Evolutionary conservation across 208 protist genomes (phyloP), one percentile per base, ranked within the genome.

Genomic region (Crithidia bombi): DNA sequence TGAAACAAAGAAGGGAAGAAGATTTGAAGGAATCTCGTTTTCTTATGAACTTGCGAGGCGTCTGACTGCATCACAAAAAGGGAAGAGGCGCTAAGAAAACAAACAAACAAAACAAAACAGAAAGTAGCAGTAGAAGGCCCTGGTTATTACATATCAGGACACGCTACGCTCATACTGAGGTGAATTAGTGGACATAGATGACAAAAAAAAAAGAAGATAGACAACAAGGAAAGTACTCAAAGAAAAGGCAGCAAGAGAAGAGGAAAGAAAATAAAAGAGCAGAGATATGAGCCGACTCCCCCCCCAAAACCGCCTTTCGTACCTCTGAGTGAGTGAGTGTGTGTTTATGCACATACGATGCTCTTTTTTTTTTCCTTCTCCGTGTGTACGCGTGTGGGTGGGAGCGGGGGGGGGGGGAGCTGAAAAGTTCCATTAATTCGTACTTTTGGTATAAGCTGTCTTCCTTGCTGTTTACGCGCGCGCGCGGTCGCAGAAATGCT

Each of bases 41-140:
- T n/a, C n/a, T n/a, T n/a, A n/a, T n/a, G n/a, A n/a, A n/a, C n/a
- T n/a, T n/a, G n/a, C n/a, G n/a, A n/a, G n/a, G n/a, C n/a, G n/a
- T n/a, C n/a, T 30, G 30, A 32, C 47, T 3, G 25, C 23, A 32
- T 23, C 25, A 14, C 19, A 52, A 25, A 30, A 52, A 52, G 25
- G 21, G 10, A 52, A 32, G 25, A 52, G 15, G 25, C 7, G 38
- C 15, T 69, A 21, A 69, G 28, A 4, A 66, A 57, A 4, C 25
- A 66, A 56, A 19, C 10, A 30, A 69, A 52, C 1, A 28, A 43
- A 59, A 44, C 39, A 59, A 59, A 44, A 59, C 39, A 56, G 54
- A 59, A 59, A 28, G 9, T 5, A 17, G 25, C 0, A 59, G 28
- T 32, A 59, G 23, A 43, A 59, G n/a, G 38, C 14, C 38, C 38